A percentile compares a stretch with the other conserved stretches of the same genome.
phyloP scores from a whole-genome alignment of 2,329 filamentous ascomycete species.

The Aureobasidium leucospermi region DNA sequence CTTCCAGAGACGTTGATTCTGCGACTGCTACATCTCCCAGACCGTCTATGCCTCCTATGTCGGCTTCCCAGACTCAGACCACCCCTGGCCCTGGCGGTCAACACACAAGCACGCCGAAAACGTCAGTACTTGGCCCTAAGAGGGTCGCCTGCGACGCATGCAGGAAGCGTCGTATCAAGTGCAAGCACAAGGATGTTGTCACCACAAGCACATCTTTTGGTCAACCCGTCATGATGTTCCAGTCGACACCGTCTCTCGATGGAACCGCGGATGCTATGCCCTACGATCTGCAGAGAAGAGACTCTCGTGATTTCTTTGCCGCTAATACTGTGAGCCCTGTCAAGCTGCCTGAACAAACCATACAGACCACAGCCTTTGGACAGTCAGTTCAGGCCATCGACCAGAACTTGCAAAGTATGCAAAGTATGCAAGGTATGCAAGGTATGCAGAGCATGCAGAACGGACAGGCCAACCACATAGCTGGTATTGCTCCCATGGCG shows the following conservation, averaged over 20 bases:
- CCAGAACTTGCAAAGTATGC: neutral
- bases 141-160: slow-evolving; percentile 56
- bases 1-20: slow-evolving; percentile 20
- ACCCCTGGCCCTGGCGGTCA: slow-evolving; percentile 21
- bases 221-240: slow-evolving; percentile 5
- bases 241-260: slow-evolving; percentile 17
- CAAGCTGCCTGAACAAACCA: slow-evolving; percentile 1
- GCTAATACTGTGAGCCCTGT: neutral
- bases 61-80: slow-evolving; percentile 20
- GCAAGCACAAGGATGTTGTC: slow-evolving; percentile 55
- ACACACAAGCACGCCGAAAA: slow-evolving; percentile 45
- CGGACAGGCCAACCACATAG: neutral
- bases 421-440: neutral
- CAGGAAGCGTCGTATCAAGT: slow-evolving; percentile 54
- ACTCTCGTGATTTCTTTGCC: slow-evolving; percentile 11
- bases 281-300: neutral
- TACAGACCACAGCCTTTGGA: slow-evolving; percentile 2
- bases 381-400: neutral
- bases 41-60: slow-evolving; percentile 12
- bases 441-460: neutral
- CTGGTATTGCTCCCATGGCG: slow-evolving; percentile 9
- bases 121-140: slow-evolving; percentile 53
- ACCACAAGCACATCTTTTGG: slow-evolving; percentile 11
- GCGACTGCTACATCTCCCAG: neutral
- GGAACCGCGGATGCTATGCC: slow-evolving; percentile 17